Evolutionary conservation across 768 basidiomycete genomes (phyloP).

Genomic region (Rhodotorula diobovata): DNA sequence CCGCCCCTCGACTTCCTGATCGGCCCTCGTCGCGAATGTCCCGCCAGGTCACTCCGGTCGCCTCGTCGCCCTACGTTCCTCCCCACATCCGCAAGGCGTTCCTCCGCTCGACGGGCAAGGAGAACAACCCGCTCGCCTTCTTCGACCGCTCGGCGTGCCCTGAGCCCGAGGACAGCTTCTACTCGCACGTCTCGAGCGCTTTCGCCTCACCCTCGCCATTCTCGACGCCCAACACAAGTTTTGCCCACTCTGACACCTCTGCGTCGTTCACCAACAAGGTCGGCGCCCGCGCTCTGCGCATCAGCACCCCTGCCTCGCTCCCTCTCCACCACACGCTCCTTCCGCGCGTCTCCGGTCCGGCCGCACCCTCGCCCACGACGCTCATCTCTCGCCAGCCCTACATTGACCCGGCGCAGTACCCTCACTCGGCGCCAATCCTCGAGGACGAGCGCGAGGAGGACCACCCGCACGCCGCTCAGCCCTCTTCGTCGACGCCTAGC

Average conservation of each 20-base stretch:
- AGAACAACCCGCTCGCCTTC: not conserved
- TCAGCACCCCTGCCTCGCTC: not conserved
- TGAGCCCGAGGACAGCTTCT: conserved; percentile 27
- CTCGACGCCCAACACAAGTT: conserved; percentile 15
- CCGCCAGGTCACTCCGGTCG: not conserved
- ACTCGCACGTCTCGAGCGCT: conserved; percentile 7
- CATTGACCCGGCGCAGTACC: not conserved
- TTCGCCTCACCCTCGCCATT: not conserved
- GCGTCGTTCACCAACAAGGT: not conserved
- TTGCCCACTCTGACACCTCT: not conserved
- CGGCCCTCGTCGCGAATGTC: too few relatives aligned
- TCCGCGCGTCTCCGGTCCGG: not conserved
- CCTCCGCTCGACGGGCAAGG: not conserved
- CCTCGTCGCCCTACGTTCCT: not conserved
- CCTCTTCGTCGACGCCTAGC: not conserved
- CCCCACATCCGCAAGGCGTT: not conserved
- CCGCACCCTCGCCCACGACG: not conserved
- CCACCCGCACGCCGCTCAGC: not conserved
- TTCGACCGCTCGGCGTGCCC: conserved; percentile 23
- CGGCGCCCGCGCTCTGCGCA: not conserved
- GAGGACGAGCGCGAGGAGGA: conserved; percentile 4
- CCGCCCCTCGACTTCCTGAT: not conserved
- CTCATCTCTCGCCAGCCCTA: conserved; percentile 5
- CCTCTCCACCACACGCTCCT: not conserved
- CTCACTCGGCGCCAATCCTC: not conserved